Evolutionary conservation across 495 filamentous ascomycete genomes (phyloP), one percentile per base, ranked within the genome.

Genomic region (Penicillium crystallinum): DNA sequence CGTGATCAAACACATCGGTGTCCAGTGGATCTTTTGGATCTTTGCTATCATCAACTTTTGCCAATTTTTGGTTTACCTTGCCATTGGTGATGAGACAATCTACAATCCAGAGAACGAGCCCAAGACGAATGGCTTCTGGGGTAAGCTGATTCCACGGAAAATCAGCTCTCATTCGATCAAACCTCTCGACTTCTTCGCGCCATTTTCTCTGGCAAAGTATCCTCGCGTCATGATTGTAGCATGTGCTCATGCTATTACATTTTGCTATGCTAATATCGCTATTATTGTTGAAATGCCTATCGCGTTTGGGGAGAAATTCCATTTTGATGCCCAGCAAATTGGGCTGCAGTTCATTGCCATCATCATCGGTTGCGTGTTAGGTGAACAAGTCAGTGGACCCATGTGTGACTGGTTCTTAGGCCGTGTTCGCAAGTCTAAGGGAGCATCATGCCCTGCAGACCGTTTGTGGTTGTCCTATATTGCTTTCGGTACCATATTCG

Each of bases 11-110:
- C 66, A 65, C 43, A 46, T 67, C 12, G 64, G 66, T 0, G 40
- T 59, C 6, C 42, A 63, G 49, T 69, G 68, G 68, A 67, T 69
- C 3, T 72, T 58, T 46, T 72, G 66, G 65, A 61, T 72, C 29
- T 66, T 66, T 29, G 63, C 65, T 30, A 68, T 71, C 30, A 55
- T 71, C 22, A 66, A 68, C 37, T 61, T 68, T 25, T 53, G 25
- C 15, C 63, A 70, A 34, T 52, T 68, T 18, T 6, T 68, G 6
- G 36, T 55, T 1, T 68, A 66, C 35, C 12, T 65, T 8, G 40
- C 54, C 2, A 36, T 68, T 10, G 63, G 67, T 4, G 62, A 61
- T 19, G 66, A 70, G 35, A 70, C 65, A 6, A 55, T 65, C 10
- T 64, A 62, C 19, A 34, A 57, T n/a, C 34, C 49, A 0, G 52